Percentiles rank a stretch among this genome's conserved stretches.
Evolutionary conservation across 2,329 filamentous ascomycete species (phyloP).

Genomic region (Xylaria sp.): DNA sequence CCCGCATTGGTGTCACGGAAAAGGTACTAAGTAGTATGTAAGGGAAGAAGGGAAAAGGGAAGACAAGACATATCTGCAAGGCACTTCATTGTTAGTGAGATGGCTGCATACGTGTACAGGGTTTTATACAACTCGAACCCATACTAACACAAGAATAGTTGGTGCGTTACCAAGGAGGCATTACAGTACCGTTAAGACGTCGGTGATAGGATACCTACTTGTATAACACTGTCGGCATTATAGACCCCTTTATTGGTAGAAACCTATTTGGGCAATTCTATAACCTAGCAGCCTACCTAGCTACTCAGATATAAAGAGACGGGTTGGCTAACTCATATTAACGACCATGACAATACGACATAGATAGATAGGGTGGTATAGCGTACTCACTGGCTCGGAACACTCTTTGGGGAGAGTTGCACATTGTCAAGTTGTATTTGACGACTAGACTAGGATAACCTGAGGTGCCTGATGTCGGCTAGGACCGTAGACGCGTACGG

Average conservation of each 20-base stretch:
- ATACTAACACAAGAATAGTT: too few species aligned
- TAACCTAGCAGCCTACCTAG: too few species aligned
- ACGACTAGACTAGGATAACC: too few species aligned
- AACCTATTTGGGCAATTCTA: too few species aligned
- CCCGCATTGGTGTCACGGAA: background rate
- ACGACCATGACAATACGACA: background rate
- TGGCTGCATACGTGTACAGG: too few species aligned
- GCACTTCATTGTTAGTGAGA: too few species aligned
- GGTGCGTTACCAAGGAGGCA: too few species aligned
- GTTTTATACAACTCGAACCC: too few species aligned
- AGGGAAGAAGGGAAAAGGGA: conserved; percentile 7
- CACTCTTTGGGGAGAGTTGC: background rate
- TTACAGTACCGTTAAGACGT: background rate
- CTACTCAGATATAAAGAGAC: background rate
- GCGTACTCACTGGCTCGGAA: background rate
- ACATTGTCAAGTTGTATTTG: background rate
- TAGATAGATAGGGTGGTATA: background rate
- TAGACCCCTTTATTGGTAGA: too few species aligned
- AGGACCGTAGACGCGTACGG: background rate
- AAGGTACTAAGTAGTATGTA: background rate
- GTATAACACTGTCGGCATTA: too few species aligned
- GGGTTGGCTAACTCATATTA: background rate
- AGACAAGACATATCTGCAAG: too few species aligned
- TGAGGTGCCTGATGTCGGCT: background rate
- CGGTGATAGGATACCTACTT: background rate